Percentiles rank a stretch among this genome's conserved stretches.
Conservation (phyloP, 129 eudicot genomes). For the Pittosporum tobira region DNA sequence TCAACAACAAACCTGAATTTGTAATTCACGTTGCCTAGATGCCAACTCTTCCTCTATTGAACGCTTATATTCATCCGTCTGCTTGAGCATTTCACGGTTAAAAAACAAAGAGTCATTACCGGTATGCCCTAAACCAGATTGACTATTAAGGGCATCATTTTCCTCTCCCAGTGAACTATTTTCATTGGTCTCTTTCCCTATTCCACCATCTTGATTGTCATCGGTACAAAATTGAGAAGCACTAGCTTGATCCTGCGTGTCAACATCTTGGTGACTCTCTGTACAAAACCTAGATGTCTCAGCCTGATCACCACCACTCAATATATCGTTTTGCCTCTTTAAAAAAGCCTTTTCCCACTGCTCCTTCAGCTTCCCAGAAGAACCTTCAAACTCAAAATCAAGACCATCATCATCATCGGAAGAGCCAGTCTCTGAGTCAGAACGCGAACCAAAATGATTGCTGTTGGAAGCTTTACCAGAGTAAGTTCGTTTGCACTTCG, state of each 20-base stretch:
- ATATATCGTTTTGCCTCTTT: conserved; percentile 33
- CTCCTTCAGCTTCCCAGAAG: conserved; percentile 45
- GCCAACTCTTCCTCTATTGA: conserved; percentile 81
- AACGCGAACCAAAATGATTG: conserved; percentile 27
- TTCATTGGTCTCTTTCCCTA: background rate
- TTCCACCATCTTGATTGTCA: background rate
- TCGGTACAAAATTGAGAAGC: background rate
- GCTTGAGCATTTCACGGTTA: conserved; percentile 81
- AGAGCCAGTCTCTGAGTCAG: conserved; percentile 31
- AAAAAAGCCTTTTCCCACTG: conserved; percentile 79
- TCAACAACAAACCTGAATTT: conserved; percentile 44
- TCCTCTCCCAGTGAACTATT: background rate
- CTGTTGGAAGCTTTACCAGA: conserved; percentile 30
- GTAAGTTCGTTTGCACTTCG: conserved; percentile 63
- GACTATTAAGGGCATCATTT: background rate
- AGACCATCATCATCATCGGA: conserved; percentile 31
- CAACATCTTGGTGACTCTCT: conserved; percentile 11
- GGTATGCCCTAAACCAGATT: background rate
- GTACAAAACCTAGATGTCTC: conserved; percentile 9
- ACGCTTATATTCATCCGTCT: conserved; percentile 74
- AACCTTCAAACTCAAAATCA: conserved; percentile 56
- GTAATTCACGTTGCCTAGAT: conserved; percentile 53
- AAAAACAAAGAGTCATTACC: conserved; percentile 3
- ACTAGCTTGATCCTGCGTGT: background rate
- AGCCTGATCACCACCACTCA: conserved; percentile 12